Evolutionary conservation across 192 early-diverging fungal species (phyloP).

Genomic region (Lobosporangium transversale): DNA sequence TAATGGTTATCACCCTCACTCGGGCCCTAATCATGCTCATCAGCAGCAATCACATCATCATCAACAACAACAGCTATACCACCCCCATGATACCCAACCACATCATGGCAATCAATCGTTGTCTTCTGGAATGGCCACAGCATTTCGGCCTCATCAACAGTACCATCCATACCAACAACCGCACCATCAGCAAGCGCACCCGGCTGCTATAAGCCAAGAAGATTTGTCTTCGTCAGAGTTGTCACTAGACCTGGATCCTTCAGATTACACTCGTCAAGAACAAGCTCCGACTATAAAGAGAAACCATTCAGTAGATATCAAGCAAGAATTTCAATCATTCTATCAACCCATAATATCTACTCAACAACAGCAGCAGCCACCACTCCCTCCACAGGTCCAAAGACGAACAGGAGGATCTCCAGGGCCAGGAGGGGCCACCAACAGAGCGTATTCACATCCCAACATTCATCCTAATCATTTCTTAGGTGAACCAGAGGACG

Average conservation of each 20-base stretch:
- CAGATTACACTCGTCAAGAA: slow-evolving; percentile 14
- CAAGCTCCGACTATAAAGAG: slow-evolving; percentile 7
- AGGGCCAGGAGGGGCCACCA: neutral
- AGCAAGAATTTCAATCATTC: slow-evolving; percentile 34
- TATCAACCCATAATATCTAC: slow-evolving; percentile 33
- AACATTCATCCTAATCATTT: slow-evolving; percentile 22
- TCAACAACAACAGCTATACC: slow-evolving; percentile 16
- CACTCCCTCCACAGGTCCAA: neutral
- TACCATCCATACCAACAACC: slow-evolving; percentile 19
- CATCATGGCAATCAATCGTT: slow-evolving; percentile 17
- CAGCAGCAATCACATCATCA: slow-evolving; percentile 19
- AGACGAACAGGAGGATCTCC: slow-evolving; percentile 20
- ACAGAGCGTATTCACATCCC: slow-evolving; percentile 7
- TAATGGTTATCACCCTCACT: slow-evolving; percentile 11
- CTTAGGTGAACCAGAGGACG: slow-evolving; percentile 23
- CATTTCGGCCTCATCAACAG: slow-evolving; percentile 21
- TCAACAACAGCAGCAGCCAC: slow-evolving; percentile 5
- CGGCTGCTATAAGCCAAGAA: neutral
- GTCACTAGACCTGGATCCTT: slow-evolving; percentile 22
- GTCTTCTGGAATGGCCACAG: slow-evolving; percentile 36
- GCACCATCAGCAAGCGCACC: slow-evolving; percentile 14
- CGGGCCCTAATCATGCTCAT: neutral
- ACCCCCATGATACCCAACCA: slow-evolving; percentile 16
- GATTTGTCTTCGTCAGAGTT: slow-evolving; percentile 22
- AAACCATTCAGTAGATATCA: slow-evolving; percentile 34